Conservation (phyloP, 208 protist species). For the Crithidia acanthocephali region DNA sequence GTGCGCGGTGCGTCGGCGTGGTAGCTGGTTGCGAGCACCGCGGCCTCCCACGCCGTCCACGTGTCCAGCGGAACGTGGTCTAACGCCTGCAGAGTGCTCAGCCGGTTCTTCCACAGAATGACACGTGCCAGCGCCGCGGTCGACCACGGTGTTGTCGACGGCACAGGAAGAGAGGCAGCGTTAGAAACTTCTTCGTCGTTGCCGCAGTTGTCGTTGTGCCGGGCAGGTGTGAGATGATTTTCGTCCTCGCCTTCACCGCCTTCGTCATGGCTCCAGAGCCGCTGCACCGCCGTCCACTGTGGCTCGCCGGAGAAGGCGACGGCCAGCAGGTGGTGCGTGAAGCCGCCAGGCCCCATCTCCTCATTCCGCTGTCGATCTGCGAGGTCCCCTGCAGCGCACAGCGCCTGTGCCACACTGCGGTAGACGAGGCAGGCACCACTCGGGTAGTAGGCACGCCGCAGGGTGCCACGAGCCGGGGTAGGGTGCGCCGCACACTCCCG, state of each 20-base stretch:
- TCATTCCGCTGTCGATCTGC: constrained; percentile 30
- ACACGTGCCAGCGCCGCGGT: constrained; percentile 30
- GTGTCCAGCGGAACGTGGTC: not conserved
- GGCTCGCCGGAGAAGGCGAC: constrained; percentile 61
- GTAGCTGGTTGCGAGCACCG: constrained; percentile 32
- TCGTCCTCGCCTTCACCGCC: constrained; percentile 18
- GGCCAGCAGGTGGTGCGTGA: constrained; percentile 59
- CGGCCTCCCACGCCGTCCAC: constrained; percentile 29
- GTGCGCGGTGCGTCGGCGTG: constrained; percentile 23
- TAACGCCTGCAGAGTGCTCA: constrained; percentile 13
- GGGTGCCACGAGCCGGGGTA: constrained; percentile 31
- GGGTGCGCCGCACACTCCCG: constrained; percentile 25
- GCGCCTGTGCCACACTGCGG: constrained; percentile 41
- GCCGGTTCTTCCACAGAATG: constrained; percentile 22
- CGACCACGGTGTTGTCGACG: constrained; percentile 14
- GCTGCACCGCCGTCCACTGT: constrained; percentile 35
- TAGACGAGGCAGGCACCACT: constrained; percentile 66
- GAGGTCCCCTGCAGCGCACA: constrained; percentile 48
- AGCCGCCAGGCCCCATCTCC: constrained; percentile 40
- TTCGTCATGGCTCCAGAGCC: constrained; percentile 23
- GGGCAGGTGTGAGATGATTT: not conserved
- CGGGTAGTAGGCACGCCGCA: constrained; percentile 48
- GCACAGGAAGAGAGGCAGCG: not conserved
- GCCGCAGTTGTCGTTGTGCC: not conserved
- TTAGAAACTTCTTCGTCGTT: no score